Conservation (phyloP, 257 asterid species). For the Cordia subcordata region DNA sequence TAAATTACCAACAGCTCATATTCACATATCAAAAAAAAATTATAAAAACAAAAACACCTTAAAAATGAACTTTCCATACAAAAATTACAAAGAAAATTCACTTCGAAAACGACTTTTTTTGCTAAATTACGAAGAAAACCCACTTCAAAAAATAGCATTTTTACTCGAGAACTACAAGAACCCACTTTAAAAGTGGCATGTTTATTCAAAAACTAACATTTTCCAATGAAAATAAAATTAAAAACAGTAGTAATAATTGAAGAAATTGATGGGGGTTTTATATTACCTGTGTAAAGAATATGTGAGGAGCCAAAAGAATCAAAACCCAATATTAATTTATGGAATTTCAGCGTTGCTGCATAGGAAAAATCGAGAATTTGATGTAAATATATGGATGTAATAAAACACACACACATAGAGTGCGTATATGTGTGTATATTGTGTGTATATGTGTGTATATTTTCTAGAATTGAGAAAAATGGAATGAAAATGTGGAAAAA, state of each 20-base stretch:
- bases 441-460: background rate
- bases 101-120: background rate
- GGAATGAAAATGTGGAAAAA: no score
- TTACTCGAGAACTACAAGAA: background rate
- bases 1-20: slow-evolving; percentile 8
- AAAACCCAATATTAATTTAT: slow-evolving; percentile 17
- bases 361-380: slow-evolving; percentile 7
- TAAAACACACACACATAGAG: background rate
- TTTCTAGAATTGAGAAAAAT: background rate
- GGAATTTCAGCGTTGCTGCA: slow-evolving; percentile 22
- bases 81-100: background rate
- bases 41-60: background rate
- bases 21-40: slow-evolving; percentile 6
- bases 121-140: no score
- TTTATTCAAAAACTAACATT: background rate
- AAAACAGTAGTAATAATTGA: slow-evolving; percentile 5
- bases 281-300: slow-evolving; percentile 6
- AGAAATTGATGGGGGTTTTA: background rate
- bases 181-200: slow-evolving; percentile 1
- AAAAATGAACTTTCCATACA: background rate
- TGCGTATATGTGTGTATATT: no score
- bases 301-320: slow-evolving; percentile 6
- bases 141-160: no score
- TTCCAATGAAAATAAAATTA: background rate
- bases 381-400: background rate